Evolutionary conservation across 1,284 basidiomycete species (phyloP).

Genomic region (Sphagnurus paluster): DNA sequence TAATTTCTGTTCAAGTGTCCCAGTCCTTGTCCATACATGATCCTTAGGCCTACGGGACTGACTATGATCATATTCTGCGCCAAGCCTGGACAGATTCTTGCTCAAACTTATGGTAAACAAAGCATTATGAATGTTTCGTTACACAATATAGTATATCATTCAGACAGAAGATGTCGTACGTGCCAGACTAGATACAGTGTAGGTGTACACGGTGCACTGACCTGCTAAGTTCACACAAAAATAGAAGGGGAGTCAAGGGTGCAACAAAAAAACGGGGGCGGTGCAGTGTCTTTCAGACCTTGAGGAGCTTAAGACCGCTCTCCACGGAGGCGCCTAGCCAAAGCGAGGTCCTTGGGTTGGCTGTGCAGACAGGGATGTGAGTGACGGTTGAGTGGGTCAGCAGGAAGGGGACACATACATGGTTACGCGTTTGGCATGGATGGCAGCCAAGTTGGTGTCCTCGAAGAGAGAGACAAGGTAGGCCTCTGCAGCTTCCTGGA

Average conservation of each 20-base stretch:
- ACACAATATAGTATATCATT: too few species aligned
- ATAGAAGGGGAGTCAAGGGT: conserved; percentile 9
- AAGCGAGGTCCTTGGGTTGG: conserved; percentile 85
- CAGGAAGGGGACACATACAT: conserved; percentile 46
- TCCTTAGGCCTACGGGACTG: too few species aligned
- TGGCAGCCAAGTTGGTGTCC: conserved; percentile 90
- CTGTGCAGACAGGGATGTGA: conserved; percentile 32
- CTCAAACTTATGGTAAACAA: too few species aligned
- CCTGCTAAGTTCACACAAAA: conserved; percentile 18
- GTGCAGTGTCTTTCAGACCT: neutral
- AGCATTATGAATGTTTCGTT: too few species aligned
- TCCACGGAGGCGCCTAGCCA: conserved; percentile 87
- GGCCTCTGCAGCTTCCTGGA: conserved; percentile 96
- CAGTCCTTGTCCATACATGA: too few species aligned
- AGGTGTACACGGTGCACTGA: conserved; percentile 18
- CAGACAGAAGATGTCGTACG: conserved; percentile 9
- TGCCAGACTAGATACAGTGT: conserved; percentile 16
- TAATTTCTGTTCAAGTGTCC: too few species aligned
- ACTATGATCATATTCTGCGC: too few species aligned
- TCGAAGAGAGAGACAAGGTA: conserved; percentile 97
- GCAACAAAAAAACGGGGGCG: neutral
- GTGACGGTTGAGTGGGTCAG: conserved; percentile 13
- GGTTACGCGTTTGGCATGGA: conserved; percentile 91
- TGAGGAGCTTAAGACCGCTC: conserved; percentile 70
- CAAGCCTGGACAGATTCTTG: too few species aligned